Percentiles rank a stretch among this genome's conserved stretches.
These are phyloP conservation scores for Carex sylvatica DNA, from an alignment of 202 grass and related monocot genomes.

Conservation along the genomic window DNA sequence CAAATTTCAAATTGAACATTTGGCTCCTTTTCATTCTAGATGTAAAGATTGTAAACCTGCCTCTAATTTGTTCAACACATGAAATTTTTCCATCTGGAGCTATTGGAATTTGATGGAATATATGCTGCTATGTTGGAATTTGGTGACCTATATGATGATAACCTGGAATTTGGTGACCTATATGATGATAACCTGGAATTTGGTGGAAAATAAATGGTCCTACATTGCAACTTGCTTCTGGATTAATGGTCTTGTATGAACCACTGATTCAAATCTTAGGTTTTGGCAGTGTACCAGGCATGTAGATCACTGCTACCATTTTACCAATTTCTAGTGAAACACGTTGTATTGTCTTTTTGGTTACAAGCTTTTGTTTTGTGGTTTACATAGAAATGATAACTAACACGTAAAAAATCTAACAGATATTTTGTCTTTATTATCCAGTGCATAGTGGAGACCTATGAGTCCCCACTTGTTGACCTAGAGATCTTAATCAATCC, in stretches of 20 bases:
- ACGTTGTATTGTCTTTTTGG: background rate
- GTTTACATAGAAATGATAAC: too few relatives aligned
- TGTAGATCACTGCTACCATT: background rate
- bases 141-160: background rate
- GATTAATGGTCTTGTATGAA: background rate
- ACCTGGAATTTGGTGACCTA: background rate
- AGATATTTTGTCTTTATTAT: background rate
- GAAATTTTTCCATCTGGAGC: background rate
- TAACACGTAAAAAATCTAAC: too few relatives aligned
- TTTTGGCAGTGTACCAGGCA: background rate
- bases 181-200: background rate
- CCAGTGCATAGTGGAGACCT: background rate
- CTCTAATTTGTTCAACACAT: background rate
- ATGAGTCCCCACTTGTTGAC: background rate
- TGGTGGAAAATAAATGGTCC: background rate
- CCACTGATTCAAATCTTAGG: background rate
- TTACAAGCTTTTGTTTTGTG: too few relatives aligned
- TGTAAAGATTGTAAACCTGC: background rate
- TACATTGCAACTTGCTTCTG: background rate
- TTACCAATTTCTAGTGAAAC: background rate
- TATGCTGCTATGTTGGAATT: background rate
- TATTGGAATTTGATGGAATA: background rate
- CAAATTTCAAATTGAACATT: background rate
- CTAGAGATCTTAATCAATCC: conserved; percentile 1
- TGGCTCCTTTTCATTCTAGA: background rate